Evolutionary conservation across 2,329 filamentous ascomycete species (phyloP), one percentile per base, ranked within the genome.

Genomic region (Alternaria brassicae): DNA sequence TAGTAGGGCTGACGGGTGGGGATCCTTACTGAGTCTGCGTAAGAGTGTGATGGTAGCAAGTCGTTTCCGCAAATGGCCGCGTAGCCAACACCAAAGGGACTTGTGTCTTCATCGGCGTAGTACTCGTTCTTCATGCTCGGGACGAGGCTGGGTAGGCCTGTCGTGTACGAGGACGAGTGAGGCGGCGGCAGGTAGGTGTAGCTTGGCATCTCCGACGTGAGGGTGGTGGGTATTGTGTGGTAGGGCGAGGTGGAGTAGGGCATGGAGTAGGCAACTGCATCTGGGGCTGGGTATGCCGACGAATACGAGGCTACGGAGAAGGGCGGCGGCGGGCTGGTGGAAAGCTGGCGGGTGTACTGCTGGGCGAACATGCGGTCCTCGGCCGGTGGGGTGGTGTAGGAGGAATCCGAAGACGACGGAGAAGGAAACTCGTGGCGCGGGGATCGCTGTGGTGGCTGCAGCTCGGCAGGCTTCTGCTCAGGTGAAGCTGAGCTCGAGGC

Each of bases 11-110:
- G 75, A 66, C 74, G 73, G 72, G 73, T 68, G 63, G 76, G 81
- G 77, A 81, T 81, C 88, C 87, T 89, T 89, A 93, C 90, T 77
- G 86, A 86, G 69, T 88, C 82, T 75, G 90, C 86, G 81, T 91
- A 92, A 25, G 85, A 81, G 68, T 86, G 83, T 58, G 83, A 80
- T 59, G 82, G 79, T 73, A 84, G 83, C 68, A 90, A 85, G 69
- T 91, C 88, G 74, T 91, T 85, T 50, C 83, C 58, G 85, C 82
- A 77, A 62, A 90, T 83, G 69, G 88, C 89, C 66, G 83, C 82
- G 76, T 91, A 92, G 79, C 82, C 85, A 80, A 91, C 86, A 78
- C 88, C 90, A 72, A 88, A 87, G 6, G 88, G 85, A 66, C 84
- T 86, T 58, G 90, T 83, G 54, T 85, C 82, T 64, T 89, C 86